These are phyloP conservation scores for Malania oleifera DNA, from an alignment of 164 flowering plant species.

Conservation along the genomic window DNA sequence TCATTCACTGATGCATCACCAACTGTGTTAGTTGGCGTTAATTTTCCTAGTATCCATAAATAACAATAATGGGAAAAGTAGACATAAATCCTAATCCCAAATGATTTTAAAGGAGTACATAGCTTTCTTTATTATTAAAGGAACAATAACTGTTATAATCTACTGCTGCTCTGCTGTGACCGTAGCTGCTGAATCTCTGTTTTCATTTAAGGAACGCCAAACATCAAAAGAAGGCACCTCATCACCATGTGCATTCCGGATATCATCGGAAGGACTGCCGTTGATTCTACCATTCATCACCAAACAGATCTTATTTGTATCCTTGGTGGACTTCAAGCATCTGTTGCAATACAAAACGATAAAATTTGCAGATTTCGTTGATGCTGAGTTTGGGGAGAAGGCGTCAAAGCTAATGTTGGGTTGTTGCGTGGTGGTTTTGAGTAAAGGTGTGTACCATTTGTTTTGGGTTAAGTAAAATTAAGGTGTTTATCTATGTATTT, in stretches of 20 bases:
- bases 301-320: constrained; percentile 65
- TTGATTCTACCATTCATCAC: constrained; percentile 84
- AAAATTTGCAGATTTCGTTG: constrained; percentile 77
- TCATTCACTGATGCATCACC: too few species aligned
- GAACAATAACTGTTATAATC: not conserved
- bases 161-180: not conserved
- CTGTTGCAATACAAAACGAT: constrained; percentile 70
- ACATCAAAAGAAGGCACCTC: constrained; percentile 63
- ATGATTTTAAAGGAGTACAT: too few species aligned
- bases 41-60: too few species aligned
- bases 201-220: constrained; percentile 71
- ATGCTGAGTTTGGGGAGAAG: constrained; percentile 60
- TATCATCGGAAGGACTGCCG: constrained; percentile 97
- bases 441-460: constrained; percentile 40
- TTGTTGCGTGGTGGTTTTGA: constrained; percentile 70
- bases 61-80: too few species aligned
- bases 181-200: not conserved
- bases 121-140: too few species aligned
- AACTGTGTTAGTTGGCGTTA: too few species aligned
- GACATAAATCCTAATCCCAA: too few species aligned
- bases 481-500: not conserved
- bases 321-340: constrained; percentile 72
- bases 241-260: constrained; percentile 66
- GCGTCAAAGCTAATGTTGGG: constrained; percentile 65
- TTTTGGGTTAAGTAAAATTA: too few species aligned